phyloP scores from a whole-genome alignment of 1,284 basidiomycete species.

The Ceratobasidium papillatum region DNA sequence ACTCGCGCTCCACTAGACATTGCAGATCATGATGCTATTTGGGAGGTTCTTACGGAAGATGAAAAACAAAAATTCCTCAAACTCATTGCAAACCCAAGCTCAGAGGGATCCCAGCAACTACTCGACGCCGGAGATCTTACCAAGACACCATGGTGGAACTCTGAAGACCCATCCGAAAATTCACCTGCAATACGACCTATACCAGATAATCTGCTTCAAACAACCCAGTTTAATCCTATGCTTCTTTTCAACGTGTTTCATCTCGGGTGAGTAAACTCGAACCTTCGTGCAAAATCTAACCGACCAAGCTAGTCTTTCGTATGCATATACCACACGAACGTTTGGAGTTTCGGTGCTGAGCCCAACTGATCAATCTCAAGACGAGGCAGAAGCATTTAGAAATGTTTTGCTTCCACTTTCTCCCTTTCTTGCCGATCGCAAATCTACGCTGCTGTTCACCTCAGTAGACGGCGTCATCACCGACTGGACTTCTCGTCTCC shows the following conservation, averaged over 20 bases:
- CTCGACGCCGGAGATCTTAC: slow-evolving; percentile 66
- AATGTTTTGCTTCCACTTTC: slow-evolving; percentile 60
- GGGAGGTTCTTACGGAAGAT: slow-evolving; percentile 64
- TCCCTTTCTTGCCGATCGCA: slow-evolving; percentile 69
- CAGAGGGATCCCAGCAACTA: slow-evolving; percentile 65
- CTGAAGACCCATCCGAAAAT: slow-evolving; percentile 50
- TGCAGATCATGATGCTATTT: slow-evolving; percentile 66
- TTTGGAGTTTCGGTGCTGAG: slow-evolving; percentile 67
- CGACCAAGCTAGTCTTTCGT: slow-evolving; percentile 62
- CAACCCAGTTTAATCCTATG: slow-evolving; percentile 51
- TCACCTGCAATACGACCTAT: slow-evolving; percentile 61
- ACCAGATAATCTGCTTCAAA: slow-evolving; percentile 59
- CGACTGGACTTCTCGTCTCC: slow-evolving; percentile 23
- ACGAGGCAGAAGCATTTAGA: slow-evolving; percentile 57
- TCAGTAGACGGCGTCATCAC: slow-evolving; percentile 62
- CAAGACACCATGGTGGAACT: slow-evolving; percentile 47
- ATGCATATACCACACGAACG: slow-evolving; percentile 68
- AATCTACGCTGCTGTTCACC: slow-evolving; percentile 60
- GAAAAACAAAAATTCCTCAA: slow-evolving; percentile 68
- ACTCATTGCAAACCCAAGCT: slow-evolving; percentile 65
- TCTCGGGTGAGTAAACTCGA: slow-evolving; percentile 62
- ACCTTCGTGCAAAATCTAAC: background rate
- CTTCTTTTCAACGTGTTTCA: slow-evolving; percentile 72
- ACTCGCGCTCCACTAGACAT: slow-evolving; percentile 55
- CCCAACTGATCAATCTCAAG: slow-evolving; percentile 46